Evolutionary conservation across 108 stramenopile species (phyloP).

Genomic region (Halocafeteria seosinensis): DNA sequence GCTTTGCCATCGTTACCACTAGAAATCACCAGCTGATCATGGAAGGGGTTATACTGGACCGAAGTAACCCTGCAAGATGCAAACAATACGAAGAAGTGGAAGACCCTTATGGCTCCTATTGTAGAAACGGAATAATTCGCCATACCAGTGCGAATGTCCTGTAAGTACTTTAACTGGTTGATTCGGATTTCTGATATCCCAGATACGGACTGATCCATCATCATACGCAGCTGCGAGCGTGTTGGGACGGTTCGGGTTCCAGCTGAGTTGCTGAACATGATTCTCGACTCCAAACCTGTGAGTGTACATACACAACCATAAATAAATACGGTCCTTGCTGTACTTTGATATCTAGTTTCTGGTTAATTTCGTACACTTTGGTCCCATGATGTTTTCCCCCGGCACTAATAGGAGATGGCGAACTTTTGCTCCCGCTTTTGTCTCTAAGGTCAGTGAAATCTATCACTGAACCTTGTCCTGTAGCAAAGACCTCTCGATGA

Average conservation of each 20-base stretch:
- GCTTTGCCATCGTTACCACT: constrained; percentile 72
- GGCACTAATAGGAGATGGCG: not conserved
- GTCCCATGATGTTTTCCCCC: not conserved
- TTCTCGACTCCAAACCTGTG: constrained; percentile 9
- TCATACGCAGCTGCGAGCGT: constrained; percentile 61
- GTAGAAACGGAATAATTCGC: too few species aligned
- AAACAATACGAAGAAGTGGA: too few species aligned
- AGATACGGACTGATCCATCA: constrained; percentile 80
- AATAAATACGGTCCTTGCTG: not conserved
- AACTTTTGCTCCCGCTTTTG: not conserved
- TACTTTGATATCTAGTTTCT: not conserved
- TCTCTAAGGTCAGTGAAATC: too few species aligned
- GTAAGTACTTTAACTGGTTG: not conserved
- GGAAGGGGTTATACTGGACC: constrained; percentile 80
- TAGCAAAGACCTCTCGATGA: not conserved
- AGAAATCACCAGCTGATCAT: constrained; percentile 85
- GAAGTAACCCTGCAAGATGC: too few species aligned
- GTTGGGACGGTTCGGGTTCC: constrained; percentile 79
- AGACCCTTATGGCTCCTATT: too few species aligned
- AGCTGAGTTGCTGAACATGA: constrained; percentile 45
- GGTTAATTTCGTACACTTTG: not conserved
- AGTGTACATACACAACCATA: too few species aligned
- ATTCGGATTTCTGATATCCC: constrained; percentile 50
- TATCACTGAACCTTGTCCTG: too few species aligned
- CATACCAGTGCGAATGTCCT: constrained; percentile 5